Evolutionary conservation across 495 filamentous ascomycete species (phyloP), one percentile per base, ranked within the genome.

Genomic region (Aspergillus carlsbadensis): DNA sequence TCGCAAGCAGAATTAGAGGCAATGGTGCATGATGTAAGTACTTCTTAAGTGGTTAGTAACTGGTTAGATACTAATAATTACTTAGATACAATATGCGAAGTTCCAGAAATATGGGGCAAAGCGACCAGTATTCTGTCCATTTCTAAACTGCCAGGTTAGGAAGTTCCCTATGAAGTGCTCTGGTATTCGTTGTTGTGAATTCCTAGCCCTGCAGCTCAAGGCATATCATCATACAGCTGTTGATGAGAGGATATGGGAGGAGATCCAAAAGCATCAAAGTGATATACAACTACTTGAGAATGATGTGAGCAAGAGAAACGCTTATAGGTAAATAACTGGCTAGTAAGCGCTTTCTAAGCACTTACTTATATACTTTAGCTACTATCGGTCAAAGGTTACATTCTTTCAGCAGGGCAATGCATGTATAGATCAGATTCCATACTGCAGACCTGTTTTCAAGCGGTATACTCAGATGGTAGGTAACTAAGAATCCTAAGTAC

Each of bases 21-120:
- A 7, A n/a, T 59, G 0, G 33, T 35, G 11, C 13, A 47, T 10
- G 22, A 50, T 2, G 42, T 58, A 49, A 59, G 49, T 59, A 15
- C 6, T 47, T 43, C 6, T 43, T 36, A 40, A 59, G 35, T 49
- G 37, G 4, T 59, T 59, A 1, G 1, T 17, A 49, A 54, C 0
- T 29, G 37, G 11, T 54, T 54, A 29, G 4, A 4, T 29, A 8
- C 26, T 29, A 29, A 29, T 8, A 3, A 29, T 3, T 29, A 33
- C 29, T 52, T 58, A 59, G 57, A 54, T 59, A 8, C 50, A 59
- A 54, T 59, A 59, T 50, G 26, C 33, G 11, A 40, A 6, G 21
- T 10, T 14, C 0, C 8, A 41, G 5, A 21, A 10, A 1, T 4
- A 35, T 2, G 18, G 22, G 3, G 22, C 6, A 10, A 49, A 49